Base-by-base conservation (phyloP, 306 rosid species). In the Lathyrus oleraceus region DNA sequence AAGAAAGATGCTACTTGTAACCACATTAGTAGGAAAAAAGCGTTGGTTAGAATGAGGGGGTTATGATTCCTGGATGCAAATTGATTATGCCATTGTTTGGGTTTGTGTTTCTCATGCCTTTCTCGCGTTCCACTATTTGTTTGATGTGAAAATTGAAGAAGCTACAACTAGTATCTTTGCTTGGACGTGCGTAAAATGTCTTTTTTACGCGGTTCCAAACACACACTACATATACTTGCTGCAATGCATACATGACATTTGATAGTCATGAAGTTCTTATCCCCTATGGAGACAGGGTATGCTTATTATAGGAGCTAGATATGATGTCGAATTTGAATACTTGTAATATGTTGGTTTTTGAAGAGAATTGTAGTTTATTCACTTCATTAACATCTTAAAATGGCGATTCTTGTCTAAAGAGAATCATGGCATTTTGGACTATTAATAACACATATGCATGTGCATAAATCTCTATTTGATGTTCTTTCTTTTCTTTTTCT, bases 241-340 rank as follows among this genome's bases (percentile, higher is more conserved):
- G 36, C 35, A 25, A 25, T 23, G 5, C 17, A 21, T 61, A 6
- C 75, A 54, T 69, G 8, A 17, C 53, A 49, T 48, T 69, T 61
- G 28, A 17, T 9, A 51, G 13, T 28, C 58, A 4, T 76, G 32
- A 39, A 27, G 38, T 38, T 59, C 20, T 58, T 58, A 58, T 72
- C 70, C 30, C 8, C 42, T 64, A 23, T 25, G 42, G 59, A 74
- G 65, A 52, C 58, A 15, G 58, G 70, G 48, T 63, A 51, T n/a
- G 4, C 40, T 20, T 67, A 21, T 20, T 53, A 19, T 1, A 30
- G 39, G 72, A 61, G 19, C 21, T 62, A 32, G 25, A 61, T 21
- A n/a, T 27, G 49, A 43, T 54, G 54, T 47, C 63, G 10, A n/a
- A 36, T 23, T 47, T 70, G 10, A n/a, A 36, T 23, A 10, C 32